Evolutionary conservation across 768 basidiomycete species (phyloP), one percentile per base, ranked within the genome.

Genomic region (Boletus reticuloceps): DNA sequence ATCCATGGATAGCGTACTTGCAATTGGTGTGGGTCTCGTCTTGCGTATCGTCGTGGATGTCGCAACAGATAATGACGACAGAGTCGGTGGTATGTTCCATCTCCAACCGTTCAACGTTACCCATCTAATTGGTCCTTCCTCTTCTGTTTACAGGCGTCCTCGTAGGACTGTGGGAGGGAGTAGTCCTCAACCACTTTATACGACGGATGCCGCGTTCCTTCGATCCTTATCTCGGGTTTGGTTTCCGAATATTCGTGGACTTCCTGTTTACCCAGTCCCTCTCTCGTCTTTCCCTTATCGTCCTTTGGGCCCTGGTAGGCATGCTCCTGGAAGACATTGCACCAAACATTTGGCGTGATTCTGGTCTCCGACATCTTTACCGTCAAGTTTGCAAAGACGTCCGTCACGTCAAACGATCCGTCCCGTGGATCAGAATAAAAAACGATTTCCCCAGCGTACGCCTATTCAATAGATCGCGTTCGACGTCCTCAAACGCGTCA

Each of bases 101-200:
- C 51, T 19, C 37, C 39, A 27, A 16, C 16, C 36, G 1, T 50
- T 42, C 25, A 32, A 8, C 45, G 4, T 47, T 17, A 2, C 32
- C 37, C 57, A 40, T 27, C 50, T 60, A 19, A 60, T 37, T 13
- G 27, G 59, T 39, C 36, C 31, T 4, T 32, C 22, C 14, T 31
- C 66, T 82, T 43, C 16, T n/a, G n/a, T 6, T 8, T 12, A 14
- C 51, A 80, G 82, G 84, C 17, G 83, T 84, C 14, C 77, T 91
- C 53, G 75, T 91, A 50, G 89, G 89, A 8, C 74, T 90, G 19
- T 91, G 88, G 87, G 89, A 91, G 70, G 88, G 89, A 46, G 79
- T 87, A 25, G 82, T 89, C 37, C 75, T 89, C 52, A 80, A 83
- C 38, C 89, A 90, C 61, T 89, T 88, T 67, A 69, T 88, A 58